Conservation (phyloP, 2,329 filamentous ascomycete species). For the Xylariaceae sp. region DNA sequence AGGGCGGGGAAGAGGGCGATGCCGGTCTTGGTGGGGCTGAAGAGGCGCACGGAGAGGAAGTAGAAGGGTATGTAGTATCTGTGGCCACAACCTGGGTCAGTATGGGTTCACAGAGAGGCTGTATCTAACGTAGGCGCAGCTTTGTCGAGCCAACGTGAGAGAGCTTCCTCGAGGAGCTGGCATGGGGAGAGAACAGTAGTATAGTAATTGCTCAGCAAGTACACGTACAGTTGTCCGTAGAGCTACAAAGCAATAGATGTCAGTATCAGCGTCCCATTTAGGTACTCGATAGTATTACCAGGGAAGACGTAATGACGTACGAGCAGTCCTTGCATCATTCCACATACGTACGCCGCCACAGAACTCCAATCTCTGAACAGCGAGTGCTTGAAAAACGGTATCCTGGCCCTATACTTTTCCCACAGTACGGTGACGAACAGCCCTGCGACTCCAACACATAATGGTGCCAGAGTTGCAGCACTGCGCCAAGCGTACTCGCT, state of each 20-base stretch:
- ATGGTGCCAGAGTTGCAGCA: slow-evolving; percentile 9
- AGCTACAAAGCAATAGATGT: not conserved
- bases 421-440: slow-evolving; percentile 10
- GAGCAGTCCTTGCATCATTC: slow-evolving; percentile 11
- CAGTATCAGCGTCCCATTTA: not conserved
- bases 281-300: too few relatives aligned
- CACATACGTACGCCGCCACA: slow-evolving; percentile 7
- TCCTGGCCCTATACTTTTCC: slow-evolving; percentile 10
- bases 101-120: too few relatives aligned
- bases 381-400: slow-evolving; percentile 13
- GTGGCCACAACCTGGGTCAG: too few relatives aligned
- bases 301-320: slow-evolving; percentile 2
- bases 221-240: not conserved
- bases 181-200: too few relatives aligned
- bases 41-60: slow-evolving; percentile 16
- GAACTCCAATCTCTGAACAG: slow-evolving; percentile 13
- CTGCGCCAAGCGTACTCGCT: slow-evolving; percentile 14
- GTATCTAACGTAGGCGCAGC: too few relatives aligned
- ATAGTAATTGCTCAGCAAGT: too few relatives aligned
- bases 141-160: too few relatives aligned
- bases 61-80: slow-evolving; percentile 11
- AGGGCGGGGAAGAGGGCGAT: slow-evolving; percentile 14
- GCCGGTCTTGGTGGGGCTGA: slow-evolving; percentile 9
- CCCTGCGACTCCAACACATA: slow-evolving; percentile 13
- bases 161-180: too few relatives aligned